A percentile compares a stretch with the other conserved stretches of the same genome.
Evolutionary conservation across 139 green algal species (phyloP).

Genomic region (Chlorella vulgaris): DNA sequence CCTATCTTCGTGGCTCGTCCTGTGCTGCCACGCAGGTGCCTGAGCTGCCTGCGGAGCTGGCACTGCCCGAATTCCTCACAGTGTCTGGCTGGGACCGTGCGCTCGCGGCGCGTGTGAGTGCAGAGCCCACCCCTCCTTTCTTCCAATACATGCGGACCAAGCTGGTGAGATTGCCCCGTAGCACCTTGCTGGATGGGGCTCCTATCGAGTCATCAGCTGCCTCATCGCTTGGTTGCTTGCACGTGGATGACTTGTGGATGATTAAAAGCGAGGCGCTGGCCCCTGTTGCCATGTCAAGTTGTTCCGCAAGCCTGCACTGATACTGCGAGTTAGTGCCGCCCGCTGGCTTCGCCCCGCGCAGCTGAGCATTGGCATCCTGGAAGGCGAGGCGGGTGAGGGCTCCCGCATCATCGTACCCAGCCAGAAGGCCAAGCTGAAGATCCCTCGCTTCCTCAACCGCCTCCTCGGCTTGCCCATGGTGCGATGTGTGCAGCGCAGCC

Average conservation of each 20-base stretch:
- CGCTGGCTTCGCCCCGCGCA: too few relatives aligned
- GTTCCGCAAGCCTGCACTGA: too few relatives aligned
- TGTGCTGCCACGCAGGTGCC: slow-evolving; percentile 6
- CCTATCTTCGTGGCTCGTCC: not conserved
- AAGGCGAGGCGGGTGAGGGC: not conserved
- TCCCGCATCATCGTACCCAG: not conserved
- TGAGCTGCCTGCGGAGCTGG: slow-evolving; percentile 4
- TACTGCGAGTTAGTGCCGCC: too few relatives aligned
- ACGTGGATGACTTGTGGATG: not conserved
- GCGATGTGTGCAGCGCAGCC: not conserved
- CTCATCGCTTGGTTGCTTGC: too few relatives aligned
- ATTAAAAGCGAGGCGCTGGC: not conserved
- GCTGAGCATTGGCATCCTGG: slow-evolving; percentile 33
- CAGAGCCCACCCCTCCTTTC: slow-evolving; percentile 12
- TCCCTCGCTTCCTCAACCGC: slow-evolving; percentile 75
- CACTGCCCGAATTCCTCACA: slow-evolving; percentile 1
- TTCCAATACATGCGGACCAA: slow-evolving; percentile 44
- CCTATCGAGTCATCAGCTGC: too few relatives aligned
- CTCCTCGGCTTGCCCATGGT: slow-evolving; percentile 70
- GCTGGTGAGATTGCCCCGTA: slow-evolving; percentile 20
- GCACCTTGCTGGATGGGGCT: not conserved
- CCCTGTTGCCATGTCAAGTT: too few relatives aligned
- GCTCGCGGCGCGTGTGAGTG: not conserved
- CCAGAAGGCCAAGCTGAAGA: slow-evolving; percentile 11
- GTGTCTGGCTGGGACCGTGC: not conserved